Evolutionary conservation across 176 grass and related monocot genomes (phyloP).

Genomic region (Paspalum vaginatum): DNA sequence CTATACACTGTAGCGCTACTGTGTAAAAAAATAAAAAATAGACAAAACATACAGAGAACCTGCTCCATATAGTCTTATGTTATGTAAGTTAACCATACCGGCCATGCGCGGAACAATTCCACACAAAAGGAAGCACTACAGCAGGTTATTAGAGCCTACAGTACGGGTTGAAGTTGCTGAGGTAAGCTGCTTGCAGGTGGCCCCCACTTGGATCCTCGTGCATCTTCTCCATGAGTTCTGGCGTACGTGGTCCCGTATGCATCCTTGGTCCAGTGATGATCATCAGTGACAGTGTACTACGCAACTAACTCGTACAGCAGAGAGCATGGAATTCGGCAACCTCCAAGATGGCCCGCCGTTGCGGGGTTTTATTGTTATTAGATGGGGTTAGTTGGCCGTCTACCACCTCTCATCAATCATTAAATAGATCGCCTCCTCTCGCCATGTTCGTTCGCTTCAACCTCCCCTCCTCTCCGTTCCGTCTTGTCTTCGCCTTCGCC

Average conservation of each 20-base stretch:
- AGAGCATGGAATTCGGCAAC: background rate
- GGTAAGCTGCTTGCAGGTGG: background rate
- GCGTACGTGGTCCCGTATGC: too few relatives aligned
- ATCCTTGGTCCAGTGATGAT: slow-evolving; percentile 11
- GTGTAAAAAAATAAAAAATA: too few relatives aligned
- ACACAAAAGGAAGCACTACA: too few relatives aligned
- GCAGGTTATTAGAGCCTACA: background rate
- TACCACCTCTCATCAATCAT: slow-evolving; percentile 30
- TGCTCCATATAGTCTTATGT: too few relatives aligned
- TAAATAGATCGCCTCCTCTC: background rate
- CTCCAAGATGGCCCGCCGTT: background rate
- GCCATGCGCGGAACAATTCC: too few relatives aligned
- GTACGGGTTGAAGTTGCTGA: slow-evolving; percentile 3
- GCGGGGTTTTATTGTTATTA: slow-evolving; percentile 17
- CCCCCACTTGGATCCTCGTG: background rate
- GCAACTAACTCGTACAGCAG: slow-evolving; percentile 17
- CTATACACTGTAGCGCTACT: too few relatives aligned
- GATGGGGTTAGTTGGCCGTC: slow-evolving; percentile 23
- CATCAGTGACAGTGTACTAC: background rate
- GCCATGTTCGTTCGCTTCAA: background rate
- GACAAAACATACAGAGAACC: too few relatives aligned
- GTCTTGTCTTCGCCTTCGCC: too few relatives aligned
- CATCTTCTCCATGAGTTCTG: background rate
- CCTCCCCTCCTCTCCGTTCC: too few relatives aligned
- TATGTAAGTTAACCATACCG: too few relatives aligned